Evolutionary conservation across 805 yeast genomes (phyloP), one percentile per base, ranked within the genome.

Genomic region (Yamadazyma ubonensis): DNA sequence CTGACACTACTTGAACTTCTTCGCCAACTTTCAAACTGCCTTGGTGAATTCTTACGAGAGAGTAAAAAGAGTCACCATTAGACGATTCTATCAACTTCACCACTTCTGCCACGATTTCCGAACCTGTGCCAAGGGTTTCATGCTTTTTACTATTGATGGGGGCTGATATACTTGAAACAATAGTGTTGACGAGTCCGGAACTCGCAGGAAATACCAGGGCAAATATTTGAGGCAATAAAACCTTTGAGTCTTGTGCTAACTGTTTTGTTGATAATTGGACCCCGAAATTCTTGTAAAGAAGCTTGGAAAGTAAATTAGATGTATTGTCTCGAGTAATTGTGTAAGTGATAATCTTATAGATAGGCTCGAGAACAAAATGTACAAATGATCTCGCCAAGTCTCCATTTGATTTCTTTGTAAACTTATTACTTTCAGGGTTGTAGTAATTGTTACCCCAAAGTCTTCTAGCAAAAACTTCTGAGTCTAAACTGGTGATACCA

Each of bases 381-480:
- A 75, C 72, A 57, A 91, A 85, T 1, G 87, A 57, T 38, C 78
- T 29, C 50, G 63, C 30, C 35, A 44, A 22, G 38, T 45, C 23
- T 43, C 58, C 54, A 20, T 31, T 40, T 39, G 61, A 63, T 34
- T 47, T 50, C 25, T 56, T 56, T 0, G 71, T 53, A 48, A 88
- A 82, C 38, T 63, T 71, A 7, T 76, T 70, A 1, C 63, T 49
- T 0, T 45, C 40, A 1, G 62, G 50, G 36, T 77, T 59, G 53
- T 65, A 86, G 49, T 71, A 80, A 5, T 78, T 54, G 45, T 83
- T 81, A 0, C 96, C 96, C 96, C 97, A 90, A 15, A 89, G 63
- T 41, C 79, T 67, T 30, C 57, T 53, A 0, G 77, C 63, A 54
- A 89, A 77, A 2, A 62, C 61, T 2, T 55, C 60, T 2, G 55